Base-by-base conservation (phyloP, 331 rosid genomes). In the Pyrus hybrid region DNA sequence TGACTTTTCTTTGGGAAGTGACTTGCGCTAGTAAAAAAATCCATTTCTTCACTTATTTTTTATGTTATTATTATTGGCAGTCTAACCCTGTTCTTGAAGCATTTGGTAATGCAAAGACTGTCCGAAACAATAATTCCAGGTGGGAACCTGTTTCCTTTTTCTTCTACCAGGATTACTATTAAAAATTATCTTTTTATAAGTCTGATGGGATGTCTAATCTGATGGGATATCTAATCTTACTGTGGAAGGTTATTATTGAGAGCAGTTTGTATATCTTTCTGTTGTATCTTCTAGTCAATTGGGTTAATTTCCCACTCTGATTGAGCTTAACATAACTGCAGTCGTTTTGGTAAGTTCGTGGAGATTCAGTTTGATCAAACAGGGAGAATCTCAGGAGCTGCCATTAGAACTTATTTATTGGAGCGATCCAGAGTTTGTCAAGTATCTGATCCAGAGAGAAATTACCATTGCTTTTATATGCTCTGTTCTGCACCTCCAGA, bases 291-390 rank as follows among this genome's bases (percentile, higher is more conserved):
- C 54, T 71, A 22, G 51, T 67, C 70, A n/a, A 8, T 70, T 81
- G 67, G 49, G 70, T 83, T 53, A 79, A 76, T 71, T 70, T 64
- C 21, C 21, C 67, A 22, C 41, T 35, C 84, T 88, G 84, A 72
- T 77, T 72, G 75, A 77, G 45, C 73, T 70, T 45, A 35, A 69
- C 83, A 74, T 79, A 82, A 77, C 33, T 88, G 87, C 96, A 93
- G 98, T 82, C 98, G 98, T 71, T 93, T 93, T 83, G 98, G 98
- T 81, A 93, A 93, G 90, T 93, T 93, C 69, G 98, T 93, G 87
- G 98, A 93, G 96, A 81, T 93, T 85, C 98, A 93, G 85, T 93
- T 93, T 83, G 87, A 93, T 81, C 80, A 72, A 29, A 78, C 72
- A 74, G 91, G 91, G 76, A 93, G 95, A 89, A 93, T 93, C 75